Conservation (phyloP, 805 yeast genomes). For the Saccharomycopsis oosterbeekiorum region DNA sequence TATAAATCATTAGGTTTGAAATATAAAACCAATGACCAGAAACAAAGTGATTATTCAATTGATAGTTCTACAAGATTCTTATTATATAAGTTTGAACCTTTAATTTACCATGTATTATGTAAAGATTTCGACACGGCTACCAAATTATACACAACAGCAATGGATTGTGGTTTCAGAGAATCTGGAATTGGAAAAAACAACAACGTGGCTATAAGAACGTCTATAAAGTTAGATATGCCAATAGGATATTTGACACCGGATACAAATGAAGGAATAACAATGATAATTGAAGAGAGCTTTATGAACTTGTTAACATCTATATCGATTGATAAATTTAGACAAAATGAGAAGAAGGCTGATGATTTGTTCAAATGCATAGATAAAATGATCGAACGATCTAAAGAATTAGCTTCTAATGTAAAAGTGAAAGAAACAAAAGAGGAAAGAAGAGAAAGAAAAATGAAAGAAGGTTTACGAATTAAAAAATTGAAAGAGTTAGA, state of each 20-base stretch:
- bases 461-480: conserved; percentile 10
- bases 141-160: conserved; percentile 56
- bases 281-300: conserved; percentile 26
- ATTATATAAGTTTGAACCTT: conserved; percentile 74
- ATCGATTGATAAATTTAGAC: conserved; percentile 54
- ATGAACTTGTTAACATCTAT: conserved; percentile 41
- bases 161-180: conserved; percentile 82
- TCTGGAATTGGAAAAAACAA: conserved; percentile 75
- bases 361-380: conserved; percentile 37
- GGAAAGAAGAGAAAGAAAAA: conserved; percentile 23
- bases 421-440: conserved; percentile 26
- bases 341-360: conserved; percentile 49
- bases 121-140: conserved; percentile 49
- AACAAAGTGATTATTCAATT: background rate
- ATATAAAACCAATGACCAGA: background rate
- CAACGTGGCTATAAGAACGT: conserved; percentile 68
- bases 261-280: conserved; percentile 21
- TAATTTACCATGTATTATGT: conserved; percentile 77
- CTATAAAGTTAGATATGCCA: conserved; percentile 68
- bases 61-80: conserved; percentile 39
- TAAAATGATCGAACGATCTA: conserved; percentile 23
- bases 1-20: background rate
- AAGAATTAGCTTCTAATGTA: conserved; percentile 18
- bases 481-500: conserved; percentile 1
- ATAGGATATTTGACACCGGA: conserved; percentile 40